Percentiles rank a stretch among this genome's conserved stretches.
Conservation (phyloP, 176 grass and related monocot species). For the Hordeum marinum region DNA sequence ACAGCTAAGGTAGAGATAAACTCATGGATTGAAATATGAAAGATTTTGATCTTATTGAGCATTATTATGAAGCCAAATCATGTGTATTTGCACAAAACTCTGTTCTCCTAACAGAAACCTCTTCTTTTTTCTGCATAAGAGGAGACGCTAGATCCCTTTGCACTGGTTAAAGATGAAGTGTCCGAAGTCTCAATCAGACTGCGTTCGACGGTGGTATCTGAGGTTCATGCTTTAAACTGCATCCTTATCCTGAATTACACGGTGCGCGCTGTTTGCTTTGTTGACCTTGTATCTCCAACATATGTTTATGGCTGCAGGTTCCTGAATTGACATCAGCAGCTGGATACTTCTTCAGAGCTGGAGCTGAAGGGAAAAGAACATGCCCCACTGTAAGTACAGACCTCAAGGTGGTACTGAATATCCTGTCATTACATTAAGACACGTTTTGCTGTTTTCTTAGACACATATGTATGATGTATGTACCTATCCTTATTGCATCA, state of each 20-base stretch:
- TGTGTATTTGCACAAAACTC: neutral
- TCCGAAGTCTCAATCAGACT: slow-evolving; percentile 43
- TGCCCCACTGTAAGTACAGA: slow-evolving; percentile 48
- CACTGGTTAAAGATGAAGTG: slow-evolving; percentile 47
- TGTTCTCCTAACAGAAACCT: neutral
- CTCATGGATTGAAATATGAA: neutral
- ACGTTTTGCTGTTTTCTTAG: neutral
- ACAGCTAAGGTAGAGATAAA: slow-evolving; percentile 27
- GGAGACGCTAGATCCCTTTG: slow-evolving; percentile 42
- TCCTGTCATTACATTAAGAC: neutral
- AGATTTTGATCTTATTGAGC: neutral
- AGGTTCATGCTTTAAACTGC: slow-evolving; percentile 32
- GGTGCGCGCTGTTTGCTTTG: neutral
- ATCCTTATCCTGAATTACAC: neutral
- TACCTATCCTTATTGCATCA: neutral
- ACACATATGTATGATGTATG: neutral
- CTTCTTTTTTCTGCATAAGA: slow-evolving; percentile 25
- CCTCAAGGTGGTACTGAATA: neutral
- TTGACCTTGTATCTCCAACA: neutral
- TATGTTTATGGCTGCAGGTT: slow-evolving; percentile 28
- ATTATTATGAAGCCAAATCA: neutral
- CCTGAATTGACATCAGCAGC: slow-evolving; percentile 55
- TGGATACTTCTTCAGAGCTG: slow-evolving; percentile 65
- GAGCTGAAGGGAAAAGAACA: slow-evolving; percentile 68
- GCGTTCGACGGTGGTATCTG: slow-evolving; percentile 47